Conservation (phyloP, 257 asterid species). For the Jacaranda mimosifolia region DNA sequence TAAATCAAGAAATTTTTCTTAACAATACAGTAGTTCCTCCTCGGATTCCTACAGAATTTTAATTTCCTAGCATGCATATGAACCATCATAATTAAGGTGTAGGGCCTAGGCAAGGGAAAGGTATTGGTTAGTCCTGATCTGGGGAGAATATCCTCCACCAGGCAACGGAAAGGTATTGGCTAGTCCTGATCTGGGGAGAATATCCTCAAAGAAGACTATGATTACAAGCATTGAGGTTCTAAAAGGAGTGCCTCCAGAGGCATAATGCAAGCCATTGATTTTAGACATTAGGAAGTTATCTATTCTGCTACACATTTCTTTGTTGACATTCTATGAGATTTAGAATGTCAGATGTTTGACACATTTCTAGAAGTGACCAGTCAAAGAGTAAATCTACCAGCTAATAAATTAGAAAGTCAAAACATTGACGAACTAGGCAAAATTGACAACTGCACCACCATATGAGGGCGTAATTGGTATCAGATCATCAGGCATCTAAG, state of each 20-base stretch:
- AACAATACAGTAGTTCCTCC: not conserved
- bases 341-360: not conserved
- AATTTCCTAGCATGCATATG: not conserved
- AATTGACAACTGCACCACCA: not conserved
- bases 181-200: not conserved
- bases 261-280: not conserved
- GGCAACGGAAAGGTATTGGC: not conserved
- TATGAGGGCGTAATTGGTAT: slow-evolving; percentile 6
- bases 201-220: too few relatives aligned
- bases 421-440: not conserved
- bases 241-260: not conserved
- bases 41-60: not conserved
- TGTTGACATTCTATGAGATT: not conserved
- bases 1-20: not conserved
- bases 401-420: not conserved
- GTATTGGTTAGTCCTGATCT: not conserved
- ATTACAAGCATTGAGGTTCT: not conserved
- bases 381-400: slow-evolving; percentile 1
- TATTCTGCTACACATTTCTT: not conserved
- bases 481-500: not conserved
- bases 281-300: not conserved
- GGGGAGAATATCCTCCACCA: too few relatives aligned
- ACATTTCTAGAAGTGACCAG: not conserved
- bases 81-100: not conserved
- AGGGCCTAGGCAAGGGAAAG: not conserved